Evolutionary conservation across 2,329 filamentous ascomycete genomes (phyloP).

Genomic region (Arthrobotrys iridis): DNA sequence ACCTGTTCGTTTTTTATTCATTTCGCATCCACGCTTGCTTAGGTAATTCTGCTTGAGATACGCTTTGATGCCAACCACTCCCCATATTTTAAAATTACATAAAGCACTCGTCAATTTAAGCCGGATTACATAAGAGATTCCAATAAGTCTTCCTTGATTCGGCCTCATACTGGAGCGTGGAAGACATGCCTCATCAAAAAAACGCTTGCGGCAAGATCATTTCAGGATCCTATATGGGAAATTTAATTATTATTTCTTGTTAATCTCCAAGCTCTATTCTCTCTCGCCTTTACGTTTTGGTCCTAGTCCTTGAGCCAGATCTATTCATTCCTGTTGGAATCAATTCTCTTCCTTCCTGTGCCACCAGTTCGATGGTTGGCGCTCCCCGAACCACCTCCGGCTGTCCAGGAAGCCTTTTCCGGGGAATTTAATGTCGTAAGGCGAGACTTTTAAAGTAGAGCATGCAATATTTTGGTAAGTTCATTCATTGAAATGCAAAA

Average conservation of each 20-base stretch:
- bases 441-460: background rate
- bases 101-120: background rate
- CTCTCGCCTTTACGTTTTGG: background rate
- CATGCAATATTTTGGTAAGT: background rate
- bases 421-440: background rate
- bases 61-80: slow-evolving; percentile 2
- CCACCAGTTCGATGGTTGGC: background rate
- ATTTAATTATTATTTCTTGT: background rate
- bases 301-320: background rate
- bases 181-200: background rate
- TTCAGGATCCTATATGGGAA: background rate
- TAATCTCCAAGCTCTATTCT: slow-evolving; percentile 1
- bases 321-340: slow-evolving; percentile 4
- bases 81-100: background rate
- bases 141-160: background rate
- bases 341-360: background rate
- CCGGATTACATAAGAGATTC: slow-evolving; percentile 13
- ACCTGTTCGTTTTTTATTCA: background rate
- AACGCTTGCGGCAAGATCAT: background rate
- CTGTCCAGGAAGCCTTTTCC: no score
- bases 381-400: background rate
- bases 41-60: background rate
- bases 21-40: background rate
- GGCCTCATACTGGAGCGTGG: background rate
- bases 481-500: background rate